Conservation (phyloP, 257 asterid species). For the Solanum chilense region DNA sequence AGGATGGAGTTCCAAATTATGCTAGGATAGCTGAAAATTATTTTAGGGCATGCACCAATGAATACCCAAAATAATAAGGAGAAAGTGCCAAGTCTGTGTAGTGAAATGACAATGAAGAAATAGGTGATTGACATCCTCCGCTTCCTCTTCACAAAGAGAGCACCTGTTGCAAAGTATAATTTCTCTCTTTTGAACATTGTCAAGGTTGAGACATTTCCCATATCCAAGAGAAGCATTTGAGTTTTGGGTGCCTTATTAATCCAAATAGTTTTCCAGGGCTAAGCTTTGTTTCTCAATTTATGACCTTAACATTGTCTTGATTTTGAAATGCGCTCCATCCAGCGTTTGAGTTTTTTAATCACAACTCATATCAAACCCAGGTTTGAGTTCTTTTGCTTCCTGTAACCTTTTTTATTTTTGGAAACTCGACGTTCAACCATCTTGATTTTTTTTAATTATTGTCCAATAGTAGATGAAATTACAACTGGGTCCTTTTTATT, state of each 20-base stretch:
- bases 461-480: neutral
- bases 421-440: neutral
- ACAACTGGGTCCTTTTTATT: neutral
- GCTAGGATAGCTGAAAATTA: neutral
- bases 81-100: neutral
- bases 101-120: neutral
- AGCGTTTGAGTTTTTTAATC: neutral
- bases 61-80: neutral
- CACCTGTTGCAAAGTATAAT: neutral
- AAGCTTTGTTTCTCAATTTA: neutral
- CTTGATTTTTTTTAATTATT: neutral
- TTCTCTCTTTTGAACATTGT: neutral
- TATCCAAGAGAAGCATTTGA: neutral
- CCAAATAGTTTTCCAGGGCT: neutral
- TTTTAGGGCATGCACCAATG: neutral
- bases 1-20: neutral
- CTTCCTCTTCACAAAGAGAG: neutral
- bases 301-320: neutral
- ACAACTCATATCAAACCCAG: neutral
- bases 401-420: neutral
- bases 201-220: neutral
- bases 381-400: neutral
- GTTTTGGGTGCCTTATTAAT: neutral
- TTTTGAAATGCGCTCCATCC: neutral
- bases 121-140: neutral